Percentiles rank a stretch among this genome's conserved stretches.
Evolutionary conservation across 192 early-diverging fungal species (phyloP).

Genomic region (Diversispora eburnea): DNA sequence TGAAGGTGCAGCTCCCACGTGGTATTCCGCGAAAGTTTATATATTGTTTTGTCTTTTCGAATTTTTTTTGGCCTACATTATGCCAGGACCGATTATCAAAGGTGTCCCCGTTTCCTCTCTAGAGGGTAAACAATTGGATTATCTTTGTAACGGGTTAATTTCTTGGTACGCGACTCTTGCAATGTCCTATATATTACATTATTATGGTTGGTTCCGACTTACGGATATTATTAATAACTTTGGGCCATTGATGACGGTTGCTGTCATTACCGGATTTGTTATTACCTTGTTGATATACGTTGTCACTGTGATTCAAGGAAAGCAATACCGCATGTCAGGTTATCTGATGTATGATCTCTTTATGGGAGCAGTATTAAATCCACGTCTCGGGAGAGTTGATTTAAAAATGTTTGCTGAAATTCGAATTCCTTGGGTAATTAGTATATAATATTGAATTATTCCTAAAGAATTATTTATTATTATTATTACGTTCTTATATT

Average conservation of each 20-base stretch:
- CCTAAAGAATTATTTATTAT: not conserved
- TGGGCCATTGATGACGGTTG: constrained; percentile 53
- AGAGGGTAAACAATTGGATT: constrained; percentile 47
- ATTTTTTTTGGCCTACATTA: constrained; percentile 54
- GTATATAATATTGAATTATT: not conserved
- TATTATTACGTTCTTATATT: not conserved
- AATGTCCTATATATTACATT: constrained; percentile 44
- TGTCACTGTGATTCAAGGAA: constrained; percentile 32
- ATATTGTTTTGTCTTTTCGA: constrained; percentile 56
- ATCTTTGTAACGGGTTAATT: constrained; percentile 52
- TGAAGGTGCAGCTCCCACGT: constrained; percentile 53
- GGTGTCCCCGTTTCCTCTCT: constrained; percentile 68
- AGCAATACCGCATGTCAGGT: constrained; percentile 54
- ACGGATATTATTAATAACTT: constrained; percentile 54
- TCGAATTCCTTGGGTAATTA: constrained; percentile 43
- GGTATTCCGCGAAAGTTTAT: constrained; percentile 57
- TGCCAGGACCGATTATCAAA: constrained; percentile 64
- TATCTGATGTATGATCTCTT: constrained; percentile 47
- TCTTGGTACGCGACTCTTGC: constrained; percentile 48
- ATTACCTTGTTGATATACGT: constrained; percentile 42
- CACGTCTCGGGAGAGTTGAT: constrained; percentile 43
- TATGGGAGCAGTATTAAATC: constrained; percentile 47
- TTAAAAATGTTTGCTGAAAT: constrained; percentile 53
- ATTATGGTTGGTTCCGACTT: constrained; percentile 43
- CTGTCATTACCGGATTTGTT: constrained; percentile 48